Evolutionary conservation across 2,329 filamentous ascomycete species (phyloP).

Genomic region (Pyrenochaeta sp.): DNA sequence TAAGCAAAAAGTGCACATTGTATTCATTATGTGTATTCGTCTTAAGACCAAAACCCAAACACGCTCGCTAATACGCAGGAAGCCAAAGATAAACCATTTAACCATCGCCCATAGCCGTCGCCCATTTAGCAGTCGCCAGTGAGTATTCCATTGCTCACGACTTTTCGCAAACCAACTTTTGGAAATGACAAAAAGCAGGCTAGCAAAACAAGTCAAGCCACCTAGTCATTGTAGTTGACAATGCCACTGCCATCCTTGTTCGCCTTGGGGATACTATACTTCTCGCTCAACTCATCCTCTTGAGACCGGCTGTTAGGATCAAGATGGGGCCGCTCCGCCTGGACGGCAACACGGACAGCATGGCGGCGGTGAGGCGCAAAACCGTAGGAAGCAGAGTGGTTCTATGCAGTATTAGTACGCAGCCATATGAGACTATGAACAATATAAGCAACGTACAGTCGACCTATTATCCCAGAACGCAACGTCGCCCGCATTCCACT

Average conservation of each 20-base stretch:
- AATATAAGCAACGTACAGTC: constrained; percentile 47
- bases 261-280: constrained; percentile 58
- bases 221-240: constrained; percentile 64
- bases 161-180: not conserved
- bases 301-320: constrained; percentile 58
- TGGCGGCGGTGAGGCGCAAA: constrained; percentile 65
- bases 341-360: constrained; percentile 58
- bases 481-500: constrained; percentile 70
- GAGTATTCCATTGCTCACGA: too few species aligned
- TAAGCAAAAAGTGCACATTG: too few species aligned
- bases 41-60: too few species aligned
- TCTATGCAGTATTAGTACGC: constrained; percentile 41
- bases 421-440: not conserved
- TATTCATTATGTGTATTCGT: too few species aligned
- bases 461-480: constrained; percentile 73
- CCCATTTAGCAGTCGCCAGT: too few species aligned
- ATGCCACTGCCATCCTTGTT: constrained; percentile 64
- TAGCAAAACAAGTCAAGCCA: not conserved
- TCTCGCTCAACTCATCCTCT: constrained; percentile 60
- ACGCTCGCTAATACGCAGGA: too few species aligned
- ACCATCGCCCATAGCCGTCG: too few species aligned
- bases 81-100: too few species aligned
- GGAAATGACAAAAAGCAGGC: not conserved
- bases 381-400: constrained; percentile 64
- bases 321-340: constrained; percentile 57